Conservation (phyloP, 2,329 filamentous ascomycete genomes). For the Thielaviopsis euricoi region DNA sequence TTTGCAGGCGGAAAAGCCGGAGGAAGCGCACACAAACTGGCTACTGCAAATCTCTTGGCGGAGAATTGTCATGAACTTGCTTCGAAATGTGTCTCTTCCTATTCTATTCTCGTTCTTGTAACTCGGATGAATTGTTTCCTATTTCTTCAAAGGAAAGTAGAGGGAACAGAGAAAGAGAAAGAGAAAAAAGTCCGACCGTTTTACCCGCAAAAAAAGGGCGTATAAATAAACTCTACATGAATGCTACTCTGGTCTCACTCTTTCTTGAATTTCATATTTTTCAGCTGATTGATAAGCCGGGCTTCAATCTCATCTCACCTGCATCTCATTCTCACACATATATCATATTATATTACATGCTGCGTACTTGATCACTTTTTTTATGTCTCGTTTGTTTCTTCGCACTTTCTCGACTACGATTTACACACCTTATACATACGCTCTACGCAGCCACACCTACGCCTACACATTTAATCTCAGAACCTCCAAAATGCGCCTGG, state of each 20-base stretch:
- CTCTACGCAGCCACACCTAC: neutral
- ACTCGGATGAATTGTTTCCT: neutral
- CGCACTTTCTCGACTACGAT: neutral
- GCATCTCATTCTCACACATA: neutral
- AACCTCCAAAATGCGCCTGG: neutral
- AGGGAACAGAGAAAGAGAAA: too few species aligned
- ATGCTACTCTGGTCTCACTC: neutral
- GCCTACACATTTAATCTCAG: neutral
- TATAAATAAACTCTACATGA: neutral
- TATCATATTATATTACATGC: too few species aligned
- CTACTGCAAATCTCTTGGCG: neutral
- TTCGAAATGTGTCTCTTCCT: neutral
- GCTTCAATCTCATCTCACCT: neutral
- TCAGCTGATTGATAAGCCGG: neutral
- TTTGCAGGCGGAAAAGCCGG: neutral
- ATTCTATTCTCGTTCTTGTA: neutral
- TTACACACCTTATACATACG: too few species aligned
- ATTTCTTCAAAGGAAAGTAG: neutral
- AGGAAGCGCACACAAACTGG: neutral
- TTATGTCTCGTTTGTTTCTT: neutral
- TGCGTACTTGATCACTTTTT: too few species aligned
- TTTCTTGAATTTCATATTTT: neutral
- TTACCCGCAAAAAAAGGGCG: too few species aligned
- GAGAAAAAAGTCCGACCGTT: neutral
- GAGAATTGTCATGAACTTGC: neutral